Base-by-base conservation (phyloP, 1,284 basidiomycete species). In the Tylopilus orsonianus region DNA sequence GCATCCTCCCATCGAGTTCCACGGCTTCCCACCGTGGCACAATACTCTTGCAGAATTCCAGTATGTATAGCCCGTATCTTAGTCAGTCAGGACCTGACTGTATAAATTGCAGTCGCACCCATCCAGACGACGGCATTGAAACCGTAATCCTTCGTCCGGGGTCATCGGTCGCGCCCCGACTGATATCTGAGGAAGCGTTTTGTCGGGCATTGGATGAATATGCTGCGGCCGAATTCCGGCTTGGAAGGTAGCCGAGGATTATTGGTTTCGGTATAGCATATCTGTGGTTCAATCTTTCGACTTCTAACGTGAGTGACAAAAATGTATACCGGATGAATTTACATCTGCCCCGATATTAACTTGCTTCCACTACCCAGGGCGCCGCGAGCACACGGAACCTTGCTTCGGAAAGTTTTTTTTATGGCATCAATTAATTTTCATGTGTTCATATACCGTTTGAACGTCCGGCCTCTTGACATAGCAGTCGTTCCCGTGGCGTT, bases 21-120 rank as follows among this genome's bases (percentile, higher is more conserved):
- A 85, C 55, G 84, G 83, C 2, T 89, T 85, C 54, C 87, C 88
- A 20, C 87, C 88, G 20, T 90, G 87, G 87, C 86, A 89, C 53
- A 77, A 83, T 9, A 73, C 81, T 48, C 69, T 90, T 41, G 86
- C 85, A 34, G 87, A 90, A 66, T 80, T 90, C 53, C 76, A 81
- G 87, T 90, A 60, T 70, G 85, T 66, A 12, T 41, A 22, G 13
- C 13, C 14, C 5, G 8, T 30, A 8, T 1, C 38, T 41, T n/a
- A 18, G 30, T 52, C 38, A 40, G 29, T n/a, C 12, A 24, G 13
- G 34, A 48, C 48, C 44, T 59, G 44, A 53, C 37, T 32, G 35
- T 47, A 34, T 26, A 22, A 36, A 24, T 3, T 20, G 49, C 39
- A 69, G 64, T 18, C 54, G 54, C 26, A 69, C 66, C 4, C 44